phyloP scores from a whole-genome alignment of 495 filamentous ascomycete species.

The Podospora pseudocomata region DNA sequence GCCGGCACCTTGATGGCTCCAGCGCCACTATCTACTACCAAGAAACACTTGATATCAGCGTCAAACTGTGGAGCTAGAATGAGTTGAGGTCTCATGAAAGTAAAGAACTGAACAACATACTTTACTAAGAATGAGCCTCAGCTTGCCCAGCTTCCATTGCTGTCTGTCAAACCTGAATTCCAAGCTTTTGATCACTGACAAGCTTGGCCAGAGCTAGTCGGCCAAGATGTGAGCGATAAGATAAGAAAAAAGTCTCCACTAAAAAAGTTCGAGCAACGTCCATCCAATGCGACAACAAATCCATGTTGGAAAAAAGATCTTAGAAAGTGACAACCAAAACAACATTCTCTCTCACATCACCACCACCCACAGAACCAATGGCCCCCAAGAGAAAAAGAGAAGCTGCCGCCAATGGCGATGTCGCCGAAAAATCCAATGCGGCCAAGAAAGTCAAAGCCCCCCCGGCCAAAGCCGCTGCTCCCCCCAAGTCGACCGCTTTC shows the following conservation, averaged over 20 bases:
- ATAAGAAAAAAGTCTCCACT: neutral
- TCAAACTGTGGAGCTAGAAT: no score
- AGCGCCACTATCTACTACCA: neutral
- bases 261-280: neutral
- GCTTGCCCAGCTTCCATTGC: neutral
- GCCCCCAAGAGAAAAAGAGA: conserved; percentile 69
- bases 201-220: neutral
- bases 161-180: neutral
- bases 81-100: no score
- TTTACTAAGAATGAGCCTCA: no score
- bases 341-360: neutral
- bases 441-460: conserved; percentile 42
- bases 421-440: conserved; percentile 18
- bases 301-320: neutral
- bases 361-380: conserved; percentile 44
- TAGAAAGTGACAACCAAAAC: neutral
- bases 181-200: neutral
- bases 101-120: neutral
- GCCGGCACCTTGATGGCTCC: neutral
- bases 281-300: neutral
- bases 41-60: neutral
- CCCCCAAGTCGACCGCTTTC: conserved; percentile 18
- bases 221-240: neutral
- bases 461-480: conserved; percentile 8
- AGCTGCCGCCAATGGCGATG: conserved; percentile 27